Evolutionary conservation across 306 rosid genomes (phyloP).

Genomic region (Fagus sylvatica): DNA sequence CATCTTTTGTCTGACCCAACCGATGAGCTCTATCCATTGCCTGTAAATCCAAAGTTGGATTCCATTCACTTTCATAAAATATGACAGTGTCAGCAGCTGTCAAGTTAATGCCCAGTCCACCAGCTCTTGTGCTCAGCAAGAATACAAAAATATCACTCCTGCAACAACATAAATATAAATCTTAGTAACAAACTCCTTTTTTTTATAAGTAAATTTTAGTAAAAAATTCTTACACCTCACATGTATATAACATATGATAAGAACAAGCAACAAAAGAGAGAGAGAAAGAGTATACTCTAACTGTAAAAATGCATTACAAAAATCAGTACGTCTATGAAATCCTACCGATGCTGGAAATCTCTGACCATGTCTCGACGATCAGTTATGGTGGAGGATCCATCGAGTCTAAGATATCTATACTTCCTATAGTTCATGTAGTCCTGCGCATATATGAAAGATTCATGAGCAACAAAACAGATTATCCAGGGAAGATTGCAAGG

Average conservation of each 20-base stretch:
- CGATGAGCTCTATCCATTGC: slow-evolving; percentile 99
- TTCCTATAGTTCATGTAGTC: slow-evolving; percentile 97
- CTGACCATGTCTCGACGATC: slow-evolving; percentile 98
- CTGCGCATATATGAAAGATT: slow-evolving; percentile 47
- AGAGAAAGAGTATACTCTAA: no score
- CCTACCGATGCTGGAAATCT: slow-evolving; percentile 93
- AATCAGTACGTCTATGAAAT: slow-evolving; percentile 16
- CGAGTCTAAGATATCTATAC: slow-evolving; percentile 89
- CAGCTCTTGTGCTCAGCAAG: slow-evolving; percentile 97
- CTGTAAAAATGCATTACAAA: background rate
- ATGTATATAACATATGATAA: background rate
- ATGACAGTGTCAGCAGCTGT: slow-evolving; percentile 99
- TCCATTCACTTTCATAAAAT: slow-evolving; percentile 99
- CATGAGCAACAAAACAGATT: slow-evolving; percentile 1
- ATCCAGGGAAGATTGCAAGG: background rate
- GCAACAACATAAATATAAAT: slow-evolving; percentile 35
- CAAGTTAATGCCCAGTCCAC: slow-evolving; percentile 99
- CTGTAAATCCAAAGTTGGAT: slow-evolving; percentile 94
- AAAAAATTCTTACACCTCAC: background rate
- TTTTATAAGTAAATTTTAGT: no score
- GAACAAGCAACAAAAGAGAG: background rate
- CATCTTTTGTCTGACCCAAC: slow-evolving; percentile 97
- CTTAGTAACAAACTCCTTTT: background rate
- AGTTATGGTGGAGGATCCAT: slow-evolving; percentile 94
- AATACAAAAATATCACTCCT: slow-evolving; percentile 94